Evolutionary conservation across 1,139 yeast genomes (phyloP).

Genomic region (Blastobotrys raffinosifermentans): DNA sequence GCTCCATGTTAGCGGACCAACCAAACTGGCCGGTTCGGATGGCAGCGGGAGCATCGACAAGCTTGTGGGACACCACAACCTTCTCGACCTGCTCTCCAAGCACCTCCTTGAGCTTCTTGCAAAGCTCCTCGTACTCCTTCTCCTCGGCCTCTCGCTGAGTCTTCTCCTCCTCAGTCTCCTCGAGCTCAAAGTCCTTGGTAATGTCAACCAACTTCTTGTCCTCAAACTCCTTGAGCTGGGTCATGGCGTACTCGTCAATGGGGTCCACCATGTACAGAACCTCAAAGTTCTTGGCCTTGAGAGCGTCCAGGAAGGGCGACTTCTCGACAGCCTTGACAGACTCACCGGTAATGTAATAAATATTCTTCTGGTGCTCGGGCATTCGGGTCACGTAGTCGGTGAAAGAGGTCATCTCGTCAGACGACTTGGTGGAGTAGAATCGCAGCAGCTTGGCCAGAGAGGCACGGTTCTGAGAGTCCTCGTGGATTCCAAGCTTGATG

Average conservation of each 20-base stretch:
- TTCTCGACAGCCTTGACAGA: constrained; percentile 95
- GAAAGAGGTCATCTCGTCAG: constrained; percentile 90
- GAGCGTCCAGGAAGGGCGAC: constrained; percentile 98
- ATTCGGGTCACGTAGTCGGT: constrained; percentile 97
- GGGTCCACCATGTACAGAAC: constrained; percentile 98
- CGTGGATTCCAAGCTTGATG: constrained; percentile 98
- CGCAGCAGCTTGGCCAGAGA: constrained; percentile 95
- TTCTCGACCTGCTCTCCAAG: constrained; percentile 99
- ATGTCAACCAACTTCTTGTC: constrained; percentile 98
- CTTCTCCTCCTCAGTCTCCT: constrained; percentile 99
- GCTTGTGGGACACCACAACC: constrained; percentile 96
- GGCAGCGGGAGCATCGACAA: constrained; percentile 99
- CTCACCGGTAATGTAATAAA: constrained; percentile 99
- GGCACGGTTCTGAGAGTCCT: constrained; percentile 95
- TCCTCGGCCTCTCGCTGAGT: constrained; percentile 85
- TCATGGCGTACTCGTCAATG: constrained; percentile 99
- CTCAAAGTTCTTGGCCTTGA: constrained; percentile 97
- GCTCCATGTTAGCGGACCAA: constrained; percentile 99
- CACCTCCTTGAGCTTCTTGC: constrained; percentile 93
- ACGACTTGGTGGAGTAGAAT: constrained; percentile 93
- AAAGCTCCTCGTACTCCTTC: constrained; percentile 86
- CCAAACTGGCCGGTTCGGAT: constrained; percentile 99
- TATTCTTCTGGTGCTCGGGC: constrained; percentile 99
- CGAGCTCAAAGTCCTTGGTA: constrained; percentile 98
- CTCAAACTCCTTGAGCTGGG: constrained; percentile 98